Conservation (phyloP, 2,329 filamentous ascomycete species). For the Colletotrichum incanum region DNA sequence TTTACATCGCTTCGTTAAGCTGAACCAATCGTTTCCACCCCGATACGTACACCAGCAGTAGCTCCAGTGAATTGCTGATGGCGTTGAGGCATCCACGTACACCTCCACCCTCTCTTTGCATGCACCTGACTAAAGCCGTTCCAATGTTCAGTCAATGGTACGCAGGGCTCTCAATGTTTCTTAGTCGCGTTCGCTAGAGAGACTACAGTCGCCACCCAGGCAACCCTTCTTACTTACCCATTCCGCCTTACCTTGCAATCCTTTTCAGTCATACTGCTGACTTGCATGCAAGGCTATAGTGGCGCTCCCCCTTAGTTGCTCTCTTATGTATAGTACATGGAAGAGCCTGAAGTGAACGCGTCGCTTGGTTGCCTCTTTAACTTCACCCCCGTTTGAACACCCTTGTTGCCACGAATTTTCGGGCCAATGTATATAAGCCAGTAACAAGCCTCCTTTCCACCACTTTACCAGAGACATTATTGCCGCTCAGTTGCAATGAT, state of each 20-base stretch:
- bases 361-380: conserved; percentile 6
- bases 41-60: not conserved
- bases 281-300: conserved; percentile 7
- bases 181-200: not conserved
- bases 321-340: not conserved
- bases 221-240: conserved; percentile 3
- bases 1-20: not conserved
- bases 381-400: not conserved
- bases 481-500: conserved; percentile 8
- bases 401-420: not conserved
- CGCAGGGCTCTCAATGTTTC: not conserved
- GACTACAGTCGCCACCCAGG: conserved; percentile 14
- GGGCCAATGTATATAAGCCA: conserved; percentile 1
- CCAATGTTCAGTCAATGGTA: not conserved
- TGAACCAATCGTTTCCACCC: conserved; percentile 5
- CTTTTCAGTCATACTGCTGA: not conserved
- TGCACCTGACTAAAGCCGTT: not conserved
- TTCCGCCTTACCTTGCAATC: not conserved
- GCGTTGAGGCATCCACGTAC: conserved; percentile 6
- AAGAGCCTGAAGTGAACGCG: not conserved
- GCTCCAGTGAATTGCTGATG: not conserved
- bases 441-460: not conserved
- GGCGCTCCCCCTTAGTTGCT: not conserved
- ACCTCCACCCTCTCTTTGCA: conserved; percentile 7
- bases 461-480: not conserved